Base-by-base conservation (phyloP, 163 green algal species). In the Volvox carteri region DNA sequence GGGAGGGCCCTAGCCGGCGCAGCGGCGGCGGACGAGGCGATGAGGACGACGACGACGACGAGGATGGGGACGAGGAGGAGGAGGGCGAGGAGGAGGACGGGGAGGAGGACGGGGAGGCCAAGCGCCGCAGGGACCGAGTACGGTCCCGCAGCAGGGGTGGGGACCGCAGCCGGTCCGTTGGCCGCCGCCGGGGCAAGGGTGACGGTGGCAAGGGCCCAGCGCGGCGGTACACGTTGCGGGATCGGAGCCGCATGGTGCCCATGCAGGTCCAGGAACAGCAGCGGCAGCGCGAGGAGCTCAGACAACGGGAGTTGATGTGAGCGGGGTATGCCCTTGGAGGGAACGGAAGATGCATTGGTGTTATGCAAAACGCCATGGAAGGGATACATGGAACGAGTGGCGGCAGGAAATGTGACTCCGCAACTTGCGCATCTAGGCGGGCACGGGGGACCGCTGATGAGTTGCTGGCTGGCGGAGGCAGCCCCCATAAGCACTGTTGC, bases 11-110 rank as follows among this genome's bases (percentile, higher is more conserved):
- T 78, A 89, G 91, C 72, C 58, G 89, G n/a, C 89, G 78, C 12
- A 21, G 79, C 16, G 77, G 80, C 14, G 19, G 28, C 37, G 48
- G 33, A 35, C 28, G 33, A 25, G 78, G 65, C 23, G 39, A 85
- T 39, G 56, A 91, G 4, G 85, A 75, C 18, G 62, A 78, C 18
- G 79, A 68, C 2, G 79, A 65, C 35, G 92, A 93, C 30, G 90
- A 89, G 25, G 90, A 90, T 0, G 91, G 87, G 41, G 92, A 94
- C 5, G 92, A 90, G 25, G 88, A 92, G 11, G 48, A 84, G n/a
- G 75, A 84, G 16, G 75, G 68, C 2, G 76, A 52, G 33, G 90
- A 93, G n/a, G 90, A 93, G 41, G 76, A 89, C 25, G 89, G 86
- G 35, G 67, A 86, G 18, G 76, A 90, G 48, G 86, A 86, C 23